phyloP scores from a whole-genome alignment of 352 stramenopile genomes.

The Pythium vanterpoolii region DNA sequence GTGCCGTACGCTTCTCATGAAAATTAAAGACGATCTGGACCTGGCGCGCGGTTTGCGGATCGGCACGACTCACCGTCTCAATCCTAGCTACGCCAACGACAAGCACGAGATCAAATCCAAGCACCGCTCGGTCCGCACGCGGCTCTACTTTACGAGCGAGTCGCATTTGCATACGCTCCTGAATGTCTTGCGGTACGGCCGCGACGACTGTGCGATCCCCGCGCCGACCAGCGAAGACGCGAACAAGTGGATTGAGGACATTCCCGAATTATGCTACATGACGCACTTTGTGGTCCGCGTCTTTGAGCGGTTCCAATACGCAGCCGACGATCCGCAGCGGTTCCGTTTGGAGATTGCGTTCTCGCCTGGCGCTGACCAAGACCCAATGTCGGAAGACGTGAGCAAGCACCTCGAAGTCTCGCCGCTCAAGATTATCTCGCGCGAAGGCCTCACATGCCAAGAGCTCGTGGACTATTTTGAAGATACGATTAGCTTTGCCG shows the following conservation, averaged over 20 bases:
- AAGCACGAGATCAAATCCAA: slow-evolving; percentile 88
- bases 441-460: slow-evolving; percentile 76
- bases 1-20: slow-evolving; percentile 85
- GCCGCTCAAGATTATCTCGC: slow-evolving; percentile 80
- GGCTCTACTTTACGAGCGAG: slow-evolving; percentile 99
- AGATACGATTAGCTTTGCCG: slow-evolving; percentile 69
- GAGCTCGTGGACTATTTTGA: slow-evolving; percentile 84
- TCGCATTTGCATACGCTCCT: slow-evolving; percentile 97
- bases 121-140: slow-evolving; percentile 95
- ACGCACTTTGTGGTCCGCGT: slow-evolving; percentile 99
- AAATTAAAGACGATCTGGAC: slow-evolving; percentile 87
- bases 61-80: slow-evolving; percentile 75
- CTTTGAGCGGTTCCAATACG: slow-evolving; percentile 92
- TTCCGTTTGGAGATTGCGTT: slow-evolving; percentile 87
- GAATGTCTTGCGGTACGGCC: slow-evolving; percentile 95
- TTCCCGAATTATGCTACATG: slow-evolving; percentile 98
- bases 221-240: slow-evolving; percentile 66
- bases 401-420: slow-evolving; percentile 67
- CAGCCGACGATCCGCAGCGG: slow-evolving; percentile 59
- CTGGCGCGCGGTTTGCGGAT: slow-evolving; percentile 67
- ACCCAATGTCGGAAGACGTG: slow-evolving; percentile 56
- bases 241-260: slow-evolving; percentile 85
- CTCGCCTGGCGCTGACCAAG: slow-evolving; percentile 69
- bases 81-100: slow-evolving; percentile 81
- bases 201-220: slow-evolving; percentile 52